Percentiles rank a stretch among this genome's conserved stretches.
Evolutionary conservation across 2,329 filamentous ascomycete genomes (phyloP).

Genomic region (Chaetomiaceae sp.): DNA sequence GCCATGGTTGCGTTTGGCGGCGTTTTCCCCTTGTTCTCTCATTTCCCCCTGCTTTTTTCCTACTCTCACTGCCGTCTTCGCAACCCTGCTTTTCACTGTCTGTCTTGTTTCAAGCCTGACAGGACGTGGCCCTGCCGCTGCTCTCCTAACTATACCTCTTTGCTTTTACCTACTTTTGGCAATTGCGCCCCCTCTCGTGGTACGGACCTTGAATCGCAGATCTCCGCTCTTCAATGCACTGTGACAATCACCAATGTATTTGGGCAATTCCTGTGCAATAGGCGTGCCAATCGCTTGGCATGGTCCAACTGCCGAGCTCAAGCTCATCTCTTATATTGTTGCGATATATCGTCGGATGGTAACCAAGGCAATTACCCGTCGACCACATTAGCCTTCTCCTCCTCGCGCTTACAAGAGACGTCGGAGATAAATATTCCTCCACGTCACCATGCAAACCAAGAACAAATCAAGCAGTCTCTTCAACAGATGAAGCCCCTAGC

Average conservation of each 20-base stretch:
- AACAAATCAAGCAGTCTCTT: no score
- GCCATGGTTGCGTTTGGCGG: no score
- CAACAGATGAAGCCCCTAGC: no score
- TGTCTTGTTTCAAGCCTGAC: no score
- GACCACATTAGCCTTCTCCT: slow-evolving; percentile 1
- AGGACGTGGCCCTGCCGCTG: no score
- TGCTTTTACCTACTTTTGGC: no score
- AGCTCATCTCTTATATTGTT: not conserved
- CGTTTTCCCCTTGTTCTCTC: no score
- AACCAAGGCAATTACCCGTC: slow-evolving; percentile 8
- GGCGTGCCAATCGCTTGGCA: slow-evolving; percentile 10
- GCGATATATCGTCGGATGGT: slow-evolving; percentile 2
- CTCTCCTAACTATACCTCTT: no score
- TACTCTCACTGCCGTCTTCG: no score
- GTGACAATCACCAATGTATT: not conserved
- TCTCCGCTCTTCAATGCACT: not conserved
- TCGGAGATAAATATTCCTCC: slow-evolving; percentile 2
- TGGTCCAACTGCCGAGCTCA: slow-evolving; percentile 6
- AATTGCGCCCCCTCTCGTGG: not conserved
- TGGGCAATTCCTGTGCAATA: not conserved
- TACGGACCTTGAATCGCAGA: not conserved
- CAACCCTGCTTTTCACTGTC: no score
- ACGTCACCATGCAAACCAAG: not conserved
- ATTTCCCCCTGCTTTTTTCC: no score
- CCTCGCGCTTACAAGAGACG: not conserved